phyloP scores from a whole-genome alignment of 345 rosid genomes.

The Conringia planisiliqua region DNA sequence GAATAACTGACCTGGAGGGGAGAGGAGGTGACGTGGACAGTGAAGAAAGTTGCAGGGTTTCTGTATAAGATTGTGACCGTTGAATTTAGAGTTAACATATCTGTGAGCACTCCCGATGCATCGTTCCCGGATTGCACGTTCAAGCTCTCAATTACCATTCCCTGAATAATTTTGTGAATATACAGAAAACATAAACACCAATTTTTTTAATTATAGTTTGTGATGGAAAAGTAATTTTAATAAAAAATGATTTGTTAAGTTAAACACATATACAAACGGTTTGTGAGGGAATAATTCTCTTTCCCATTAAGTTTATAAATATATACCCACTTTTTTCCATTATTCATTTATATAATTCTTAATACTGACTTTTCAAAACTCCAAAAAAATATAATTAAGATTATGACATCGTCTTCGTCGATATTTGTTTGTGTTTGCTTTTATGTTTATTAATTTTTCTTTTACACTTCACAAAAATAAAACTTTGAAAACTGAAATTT shows the following conservation, averaged over 20 bases:
- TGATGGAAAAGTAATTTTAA: not conserved
- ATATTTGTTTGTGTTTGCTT: not conserved
- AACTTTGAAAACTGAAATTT: not conserved
- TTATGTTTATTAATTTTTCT: not conserved
- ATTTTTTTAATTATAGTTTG: not conserved
- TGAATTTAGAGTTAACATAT: slow-evolving; percentile 79
- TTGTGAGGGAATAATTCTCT: not conserved
- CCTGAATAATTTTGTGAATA: slow-evolving; percentile 39
- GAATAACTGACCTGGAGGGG: slow-evolving; percentile 63
- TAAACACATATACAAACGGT: not conserved
- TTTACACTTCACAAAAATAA: not conserved
- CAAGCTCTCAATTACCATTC: slow-evolving; percentile 68
- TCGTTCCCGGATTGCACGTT: slow-evolving; percentile 83
- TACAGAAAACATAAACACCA: not conserved
- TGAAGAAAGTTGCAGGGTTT: slow-evolving; percentile 72
- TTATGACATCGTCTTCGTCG: not conserved
- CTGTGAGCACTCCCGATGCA: slow-evolving; percentile 71
- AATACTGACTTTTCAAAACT: not conserved
- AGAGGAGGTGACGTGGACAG: slow-evolving; percentile 83
- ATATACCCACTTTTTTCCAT: not conserved
- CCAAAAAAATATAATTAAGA: not conserved
- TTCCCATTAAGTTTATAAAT: not conserved
- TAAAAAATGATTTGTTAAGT: not conserved
- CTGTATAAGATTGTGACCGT: slow-evolving; percentile 77
- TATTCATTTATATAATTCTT: too few species aligned